Conservation (phyloP, 78 protist genomes). For the Mantamonas sphyraenae region DNA sequence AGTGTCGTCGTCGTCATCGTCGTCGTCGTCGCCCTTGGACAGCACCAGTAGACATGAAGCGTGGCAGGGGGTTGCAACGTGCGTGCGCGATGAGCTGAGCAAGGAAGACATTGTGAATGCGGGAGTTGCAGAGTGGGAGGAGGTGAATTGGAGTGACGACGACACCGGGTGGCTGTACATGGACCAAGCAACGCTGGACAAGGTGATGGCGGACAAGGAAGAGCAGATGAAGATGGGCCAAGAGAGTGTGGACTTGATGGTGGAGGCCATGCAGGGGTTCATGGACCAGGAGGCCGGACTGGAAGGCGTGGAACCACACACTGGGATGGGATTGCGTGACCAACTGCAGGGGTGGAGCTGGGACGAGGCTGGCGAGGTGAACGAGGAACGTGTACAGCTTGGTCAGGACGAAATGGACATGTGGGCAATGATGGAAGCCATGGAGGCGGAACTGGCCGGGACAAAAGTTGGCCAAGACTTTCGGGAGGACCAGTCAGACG, state of each 20-base stretch:
- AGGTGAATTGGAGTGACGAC: no score
- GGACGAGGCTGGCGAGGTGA: background rate
- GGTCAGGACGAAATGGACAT: background rate
- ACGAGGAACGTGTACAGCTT: background rate
- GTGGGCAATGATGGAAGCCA: background rate
- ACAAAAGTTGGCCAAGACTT: no score
- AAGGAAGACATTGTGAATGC: no score
- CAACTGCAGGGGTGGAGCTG: background rate
- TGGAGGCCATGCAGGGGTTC: background rate
- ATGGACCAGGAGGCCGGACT: background rate
- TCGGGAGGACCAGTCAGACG: background rate
- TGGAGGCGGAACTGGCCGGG: no score
- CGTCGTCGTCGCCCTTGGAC: no score
- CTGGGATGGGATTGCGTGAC: no score
- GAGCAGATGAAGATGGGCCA: background rate
- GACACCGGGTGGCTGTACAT: background rate
- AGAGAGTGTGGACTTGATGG: constrained; percentile 2
- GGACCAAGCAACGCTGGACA: background rate
- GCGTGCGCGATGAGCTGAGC: no score
- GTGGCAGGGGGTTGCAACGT: no score
- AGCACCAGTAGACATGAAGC: no score
- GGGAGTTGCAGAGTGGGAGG: no score
- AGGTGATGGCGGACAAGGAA: background rate
- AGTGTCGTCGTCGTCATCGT: no score
- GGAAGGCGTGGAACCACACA: background rate